Conservation (phyloP, 2,329 filamentous ascomycete genomes). For the Colletotrichum sidae region DNA sequence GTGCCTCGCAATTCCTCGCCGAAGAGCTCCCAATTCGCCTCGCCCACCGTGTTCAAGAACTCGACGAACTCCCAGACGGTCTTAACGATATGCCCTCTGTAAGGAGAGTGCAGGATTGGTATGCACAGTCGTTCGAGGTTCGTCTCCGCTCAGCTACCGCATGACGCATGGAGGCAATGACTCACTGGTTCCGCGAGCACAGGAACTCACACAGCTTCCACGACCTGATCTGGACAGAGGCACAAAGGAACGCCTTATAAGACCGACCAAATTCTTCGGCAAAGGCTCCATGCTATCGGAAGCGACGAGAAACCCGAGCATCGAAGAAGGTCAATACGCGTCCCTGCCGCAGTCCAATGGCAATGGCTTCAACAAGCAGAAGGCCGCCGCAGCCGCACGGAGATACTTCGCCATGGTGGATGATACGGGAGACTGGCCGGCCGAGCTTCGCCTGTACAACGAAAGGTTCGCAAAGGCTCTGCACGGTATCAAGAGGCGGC, state of each 20-base stretch:
- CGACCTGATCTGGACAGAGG: constrained; percentile 82
- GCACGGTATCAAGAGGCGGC: constrained; percentile 93
- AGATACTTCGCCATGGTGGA: constrained; percentile 95
- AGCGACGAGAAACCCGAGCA: constrained; percentile 89
- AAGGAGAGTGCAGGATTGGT: constrained; percentile 95
- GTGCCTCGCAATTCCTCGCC: constrained; percentile 96
- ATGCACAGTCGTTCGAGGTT: constrained; percentile 99
- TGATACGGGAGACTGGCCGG: constrained; percentile 89
- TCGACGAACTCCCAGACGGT: constrained; percentile 91
- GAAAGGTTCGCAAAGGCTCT: constrained; percentile 88
- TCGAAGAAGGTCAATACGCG: constrained; percentile 84
- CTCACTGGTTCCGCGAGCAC: constrained; percentile 29
- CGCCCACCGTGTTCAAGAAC: constrained; percentile 95
- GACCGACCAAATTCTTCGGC: constrained; percentile 67
- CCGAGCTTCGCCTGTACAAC: constrained; percentile 95
- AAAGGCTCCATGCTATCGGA: constrained; percentile 79
- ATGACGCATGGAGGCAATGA: constrained; percentile 28
- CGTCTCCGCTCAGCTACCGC: constrained; percentile 43
- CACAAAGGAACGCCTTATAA: constrained; percentile 82
- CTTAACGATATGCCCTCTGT: constrained; percentile 99
- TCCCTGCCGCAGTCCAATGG: constrained; percentile 55
- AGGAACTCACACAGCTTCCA: constrained; percentile 92
- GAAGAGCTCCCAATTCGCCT: constrained; percentile 97
- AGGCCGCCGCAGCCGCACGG: constrained; percentile 64
- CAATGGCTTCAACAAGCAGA: constrained; percentile 63